A percentile compares a stretch with the other conserved stretches of the same genome.
Conservation (phyloP, 2,329 filamentous ascomycete genomes). For the Neocatenulostroma microsporum region DNA sequence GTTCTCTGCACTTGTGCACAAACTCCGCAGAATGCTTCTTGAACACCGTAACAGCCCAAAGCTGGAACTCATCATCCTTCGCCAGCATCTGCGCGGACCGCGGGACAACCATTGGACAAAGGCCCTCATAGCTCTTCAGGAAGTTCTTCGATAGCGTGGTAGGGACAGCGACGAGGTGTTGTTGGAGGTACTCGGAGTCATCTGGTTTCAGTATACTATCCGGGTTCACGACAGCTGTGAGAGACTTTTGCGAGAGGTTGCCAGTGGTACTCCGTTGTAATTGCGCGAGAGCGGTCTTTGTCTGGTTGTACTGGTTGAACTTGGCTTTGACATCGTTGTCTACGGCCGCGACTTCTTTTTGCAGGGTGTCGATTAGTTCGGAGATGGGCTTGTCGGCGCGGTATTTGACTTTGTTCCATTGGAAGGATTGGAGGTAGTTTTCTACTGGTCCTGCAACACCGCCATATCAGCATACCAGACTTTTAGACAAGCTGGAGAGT, state of each 20-base stretch:
- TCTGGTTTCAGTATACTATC: constrained; percentile 66
- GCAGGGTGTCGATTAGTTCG: constrained; percentile 77
- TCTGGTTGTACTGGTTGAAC: constrained; percentile 85
- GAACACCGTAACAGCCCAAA: constrained; percentile 86
- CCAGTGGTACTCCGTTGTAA: constrained; percentile 86
- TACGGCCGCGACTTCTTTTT: constrained; percentile 86
- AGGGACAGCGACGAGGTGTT: constrained; percentile 85
- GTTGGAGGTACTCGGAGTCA: constrained; percentile 86
- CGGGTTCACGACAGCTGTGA: constrained; percentile 81
- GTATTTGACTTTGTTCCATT: constrained; percentile 98
- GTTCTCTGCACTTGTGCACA: constrained; percentile 81
- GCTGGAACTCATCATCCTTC: constrained; percentile 78
- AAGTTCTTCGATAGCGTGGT: constrained; percentile 77
- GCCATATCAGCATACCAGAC: constrained; percentile 1
- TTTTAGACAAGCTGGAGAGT: too few species aligned
- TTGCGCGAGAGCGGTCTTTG: constrained; percentile 74
- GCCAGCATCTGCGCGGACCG: constrained; percentile 74
- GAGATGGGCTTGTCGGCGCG: constrained; percentile 81
- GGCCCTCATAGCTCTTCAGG: constrained; percentile 76
- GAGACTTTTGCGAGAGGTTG: constrained; percentile 88
- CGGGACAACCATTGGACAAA: constrained; percentile 87
- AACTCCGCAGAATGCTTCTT: constrained; percentile 87
- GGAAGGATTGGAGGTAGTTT: constrained; percentile 79
- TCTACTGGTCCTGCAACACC: constrained; percentile 94
- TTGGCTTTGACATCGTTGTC: constrained; percentile 96